phyloP scores from a whole-genome alignment of 192 early-diverging fungal species.

The Coemansia reversa region DNA sequence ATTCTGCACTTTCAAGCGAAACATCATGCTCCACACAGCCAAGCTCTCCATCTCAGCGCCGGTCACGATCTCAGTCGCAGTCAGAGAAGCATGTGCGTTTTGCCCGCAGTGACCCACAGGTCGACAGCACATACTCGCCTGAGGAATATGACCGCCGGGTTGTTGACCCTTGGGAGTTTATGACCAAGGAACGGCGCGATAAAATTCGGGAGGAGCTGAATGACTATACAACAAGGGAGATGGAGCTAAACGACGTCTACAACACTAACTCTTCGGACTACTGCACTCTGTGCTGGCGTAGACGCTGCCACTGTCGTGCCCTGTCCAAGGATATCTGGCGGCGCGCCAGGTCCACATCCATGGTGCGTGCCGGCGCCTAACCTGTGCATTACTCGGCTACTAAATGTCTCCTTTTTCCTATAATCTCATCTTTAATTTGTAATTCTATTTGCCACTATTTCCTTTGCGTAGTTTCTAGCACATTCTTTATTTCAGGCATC shows the following conservation, averaged over 20 bases:
- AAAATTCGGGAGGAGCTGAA: slow-evolving; percentile 50
- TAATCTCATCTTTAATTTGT: slow-evolving; percentile 1
- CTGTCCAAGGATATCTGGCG: slow-evolving; percentile 54
- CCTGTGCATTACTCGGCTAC: background rate
- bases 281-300: slow-evolving; percentile 55
- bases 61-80: slow-evolving; percentile 24
- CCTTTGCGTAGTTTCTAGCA: background rate
- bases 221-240: slow-evolving; percentile 47
- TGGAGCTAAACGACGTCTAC: slow-evolving; percentile 52
- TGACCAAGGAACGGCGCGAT: slow-evolving; percentile 41
- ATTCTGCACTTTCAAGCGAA: background rate
- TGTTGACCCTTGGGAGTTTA: slow-evolving; percentile 49
- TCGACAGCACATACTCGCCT: slow-evolving; percentile 41
- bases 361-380: slow-evolving; percentile 50
- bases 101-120: slow-evolving; percentile 29
- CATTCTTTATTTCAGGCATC: slow-evolving; percentile 1
- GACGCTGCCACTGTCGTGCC: slow-evolving; percentile 50
- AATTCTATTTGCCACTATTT: background rate
- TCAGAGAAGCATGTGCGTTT: slow-evolving; percentile 42
- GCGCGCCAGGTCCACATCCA: slow-evolving; percentile 43
- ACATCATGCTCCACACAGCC: slow-evolving; percentile 7
- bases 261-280: slow-evolving; percentile 44
- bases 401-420: background rate
- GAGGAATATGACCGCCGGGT: slow-evolving; percentile 54
- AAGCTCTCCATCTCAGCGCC: slow-evolving; percentile 4